These are phyloP conservation scores for Apiospora aurea DNA, from an alignment of 2,329 filamentous ascomycete genomes.

Conservation along the genomic window DNA sequence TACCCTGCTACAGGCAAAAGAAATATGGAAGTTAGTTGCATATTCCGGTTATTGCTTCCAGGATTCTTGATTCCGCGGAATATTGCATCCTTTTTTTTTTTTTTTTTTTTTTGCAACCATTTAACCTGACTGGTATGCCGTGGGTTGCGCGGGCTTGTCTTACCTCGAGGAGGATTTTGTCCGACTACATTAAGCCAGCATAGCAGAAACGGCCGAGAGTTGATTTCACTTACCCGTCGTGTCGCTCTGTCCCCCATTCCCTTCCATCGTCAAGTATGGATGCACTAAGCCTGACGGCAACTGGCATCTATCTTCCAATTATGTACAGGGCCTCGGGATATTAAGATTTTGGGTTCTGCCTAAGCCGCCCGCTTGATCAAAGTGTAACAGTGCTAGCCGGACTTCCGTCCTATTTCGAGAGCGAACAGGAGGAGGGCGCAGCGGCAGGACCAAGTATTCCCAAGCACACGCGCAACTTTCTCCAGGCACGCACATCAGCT, in stretches of 20 bases:
- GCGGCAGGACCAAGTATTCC: neutral
- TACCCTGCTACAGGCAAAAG: constrained; percentile 6
- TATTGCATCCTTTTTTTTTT: neutral
- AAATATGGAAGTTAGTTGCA: neutral
- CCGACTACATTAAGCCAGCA: neutral
- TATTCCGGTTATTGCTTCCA: neutral
- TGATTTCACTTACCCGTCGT: neutral
- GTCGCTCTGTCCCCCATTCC: neutral
- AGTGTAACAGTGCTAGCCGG: constrained; percentile 6
- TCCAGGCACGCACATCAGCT: neutral
- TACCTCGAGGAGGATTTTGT: neutral
- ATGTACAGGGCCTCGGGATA: neutral
- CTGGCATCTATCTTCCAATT: neutral
- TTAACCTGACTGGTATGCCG: neutral
- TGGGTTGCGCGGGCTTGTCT: neutral
- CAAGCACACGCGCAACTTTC: neutral
- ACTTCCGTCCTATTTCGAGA: constrained; percentile 15
- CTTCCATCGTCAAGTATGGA: neutral
- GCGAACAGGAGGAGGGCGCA: neutral
- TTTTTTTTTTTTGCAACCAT: too few relatives aligned
- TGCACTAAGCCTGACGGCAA: neutral
- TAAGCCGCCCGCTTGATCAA: constrained; percentile 5
- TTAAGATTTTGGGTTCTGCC: constrained; percentile 12
- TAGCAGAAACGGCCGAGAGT: neutral
- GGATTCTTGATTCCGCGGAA: neutral